Base-by-base conservation (phyloP, 2,329 filamentous ascomycete genomes). In the Rhytidhysteron rufulum region DNA sequence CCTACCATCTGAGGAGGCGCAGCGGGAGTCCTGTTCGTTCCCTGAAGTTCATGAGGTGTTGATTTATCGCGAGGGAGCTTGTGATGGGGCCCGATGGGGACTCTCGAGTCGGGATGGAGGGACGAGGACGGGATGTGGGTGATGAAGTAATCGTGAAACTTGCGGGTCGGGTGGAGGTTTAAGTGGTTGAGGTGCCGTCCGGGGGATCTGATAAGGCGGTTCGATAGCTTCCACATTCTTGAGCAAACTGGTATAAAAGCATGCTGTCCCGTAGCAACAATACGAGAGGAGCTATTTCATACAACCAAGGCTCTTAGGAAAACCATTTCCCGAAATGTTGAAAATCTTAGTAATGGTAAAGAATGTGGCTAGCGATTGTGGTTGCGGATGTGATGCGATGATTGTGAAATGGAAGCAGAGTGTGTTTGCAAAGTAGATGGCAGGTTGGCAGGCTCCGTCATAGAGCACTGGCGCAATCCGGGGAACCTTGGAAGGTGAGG, bases 91-190 rank as follows among this genome's bases (percentile, higher is more conserved):
- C 82, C 83, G 20, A 70, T 60, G 15, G 75, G 68, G 17, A 74
- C 70, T 40, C 82, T 76, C 25, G 86, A 86, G 66, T 97, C 91
- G 6, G 93, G 91, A 54, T 96, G 87, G 32, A 95, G 77, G 3
- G 90, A 96, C 11, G 89, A 94, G 15, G 89, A 95, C 4, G 93
- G 91, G 2, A 98, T 78, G 64, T 96, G 88, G 7, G 93, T 95
- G 44, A 97, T 88, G 66, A 98, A 98, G 72, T 98, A 97, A 55
- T 94, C 89, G 71, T 96, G 89, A 66, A 97, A 97, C 47, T 52
- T 54, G 43, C 71, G 66, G 37, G 50, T 52, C 39, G 54, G 48
- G 20, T 40, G 31, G 43, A 21, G 15, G 27, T 17, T n/a, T 7
- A 27, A 22, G 25, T 45, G 43, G 44, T 43, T 45, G n/a, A 45